Percentiles rank a stretch among this genome's conserved stretches.
These are phyloP conservation scores for Scheffersomyces stipitis DNA, from an alignment of 805 yeast species.

Conservation along the genomic window DNA sequence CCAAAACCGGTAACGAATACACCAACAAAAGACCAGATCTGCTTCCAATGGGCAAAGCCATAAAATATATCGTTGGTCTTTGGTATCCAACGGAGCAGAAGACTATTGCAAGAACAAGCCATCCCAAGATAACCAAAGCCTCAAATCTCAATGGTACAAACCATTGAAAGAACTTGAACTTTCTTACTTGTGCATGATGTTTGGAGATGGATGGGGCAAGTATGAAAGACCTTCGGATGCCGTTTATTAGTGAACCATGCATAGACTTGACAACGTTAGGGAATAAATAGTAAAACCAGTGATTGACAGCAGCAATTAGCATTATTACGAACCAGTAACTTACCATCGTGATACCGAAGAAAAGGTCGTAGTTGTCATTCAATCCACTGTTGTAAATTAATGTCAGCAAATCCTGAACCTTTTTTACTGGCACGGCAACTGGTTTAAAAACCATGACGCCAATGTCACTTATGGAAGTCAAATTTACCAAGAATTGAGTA, in stretches of 20 bases:
- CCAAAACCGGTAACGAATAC: slow-evolving; percentile 49
- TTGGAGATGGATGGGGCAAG: slow-evolving; percentile 17
- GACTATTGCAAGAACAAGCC: slow-evolving; percentile 16
- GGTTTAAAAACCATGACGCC: neutral
- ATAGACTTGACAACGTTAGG: slow-evolving; percentile 17
- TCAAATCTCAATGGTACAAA: slow-evolving; percentile 27
- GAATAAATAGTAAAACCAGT: slow-evolving; percentile 23
- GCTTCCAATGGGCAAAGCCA: slow-evolving; percentile 38
- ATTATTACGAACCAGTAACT: slow-evolving; percentile 41
- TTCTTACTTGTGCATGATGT: slow-evolving; percentile 6
- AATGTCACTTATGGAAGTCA: slow-evolving; percentile 9
- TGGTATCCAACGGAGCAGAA: slow-evolving; percentile 8
- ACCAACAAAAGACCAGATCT: slow-evolving; percentile 50
- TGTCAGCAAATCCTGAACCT: neutral
- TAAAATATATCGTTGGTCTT: slow-evolving; percentile 4
- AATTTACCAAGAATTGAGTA: slow-evolving; percentile 32
- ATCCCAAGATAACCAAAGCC: slow-evolving; percentile 19
- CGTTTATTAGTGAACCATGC: slow-evolving; percentile 17
- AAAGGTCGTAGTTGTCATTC: slow-evolving; percentile 24
- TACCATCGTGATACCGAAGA: slow-evolving; percentile 34
- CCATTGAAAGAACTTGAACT: slow-evolving; percentile 6
- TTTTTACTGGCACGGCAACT: neutral
- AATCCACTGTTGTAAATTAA: slow-evolving; percentile 12
- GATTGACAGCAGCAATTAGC: slow-evolving; percentile 26
- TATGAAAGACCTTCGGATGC: slow-evolving; percentile 15